These are phyloP conservation scores for Diaporthe sp. DNA, from an alignment of 2,329 filamentous ascomycete genomes.

Conservation along the genomic window DNA sequence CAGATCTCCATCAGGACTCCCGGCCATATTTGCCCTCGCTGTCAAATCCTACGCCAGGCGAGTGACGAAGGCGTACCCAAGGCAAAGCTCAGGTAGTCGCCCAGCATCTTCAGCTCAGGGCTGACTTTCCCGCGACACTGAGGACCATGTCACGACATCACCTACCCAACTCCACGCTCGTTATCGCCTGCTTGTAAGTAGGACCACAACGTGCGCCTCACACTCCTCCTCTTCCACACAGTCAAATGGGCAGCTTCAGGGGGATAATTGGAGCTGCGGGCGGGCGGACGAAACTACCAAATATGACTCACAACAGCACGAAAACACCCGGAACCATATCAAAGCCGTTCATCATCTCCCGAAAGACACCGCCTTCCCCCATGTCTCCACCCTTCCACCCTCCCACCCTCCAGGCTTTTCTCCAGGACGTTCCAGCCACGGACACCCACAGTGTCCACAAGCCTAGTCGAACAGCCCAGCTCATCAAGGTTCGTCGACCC, in stretches of 20 bases:
- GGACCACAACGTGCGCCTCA: background rate
- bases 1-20: background rate
- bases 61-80: background rate
- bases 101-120: background rate
- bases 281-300: background rate
- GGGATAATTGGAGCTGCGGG: background rate
- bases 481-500: background rate
- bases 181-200: background rate
- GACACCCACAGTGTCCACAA: background rate
- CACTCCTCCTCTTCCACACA: background rate
- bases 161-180: background rate
- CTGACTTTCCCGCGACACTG: background rate
- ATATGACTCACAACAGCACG: constrained; percentile 5
- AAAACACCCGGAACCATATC: background rate
- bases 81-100: too few species aligned
- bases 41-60: background rate
- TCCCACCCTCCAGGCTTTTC: background rate
- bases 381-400: background rate
- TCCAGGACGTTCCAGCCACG: background rate
- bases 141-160: background rate
- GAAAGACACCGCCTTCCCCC: background rate
- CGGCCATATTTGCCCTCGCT: background rate
- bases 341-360: background rate
- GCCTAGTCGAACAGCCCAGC: background rate
- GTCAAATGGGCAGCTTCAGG: background rate